Conservation (phyloP, 176 grass and related monocot genomes). For the Carex cristatella region DNA sequence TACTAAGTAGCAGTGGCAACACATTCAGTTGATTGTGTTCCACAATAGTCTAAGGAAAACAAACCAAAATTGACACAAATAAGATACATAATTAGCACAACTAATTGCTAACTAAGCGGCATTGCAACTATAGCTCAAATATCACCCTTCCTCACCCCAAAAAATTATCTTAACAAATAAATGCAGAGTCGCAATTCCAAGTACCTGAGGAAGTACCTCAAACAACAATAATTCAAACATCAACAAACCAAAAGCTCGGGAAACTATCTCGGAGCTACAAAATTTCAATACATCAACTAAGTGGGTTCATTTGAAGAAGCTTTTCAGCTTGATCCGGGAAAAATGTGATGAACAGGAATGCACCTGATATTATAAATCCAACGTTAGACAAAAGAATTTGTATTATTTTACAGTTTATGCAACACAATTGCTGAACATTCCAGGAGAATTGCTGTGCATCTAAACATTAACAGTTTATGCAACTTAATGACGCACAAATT, state of each 20-base stretch:
- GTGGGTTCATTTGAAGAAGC: slow-evolving; percentile 59
- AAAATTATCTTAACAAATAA: not conserved
- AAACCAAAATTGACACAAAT: not conserved
- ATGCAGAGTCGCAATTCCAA: not conserved
- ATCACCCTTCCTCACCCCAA: not conserved
- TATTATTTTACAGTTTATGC: not conserved
- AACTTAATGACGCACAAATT: not conserved
- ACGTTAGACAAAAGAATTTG: not conserved
- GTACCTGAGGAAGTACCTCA: slow-evolving; percentile 6
- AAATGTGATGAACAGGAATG: slow-evolving; percentile 75
- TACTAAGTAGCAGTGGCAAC: too few species aligned
- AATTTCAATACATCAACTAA: slow-evolving; percentile 34
- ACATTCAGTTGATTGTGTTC: too few species aligned
- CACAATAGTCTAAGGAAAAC: not conserved
- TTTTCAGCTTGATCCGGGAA: slow-evolving; percentile 94
- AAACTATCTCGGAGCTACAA: not conserved
- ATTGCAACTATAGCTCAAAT: not conserved
- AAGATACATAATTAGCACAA: not conserved
- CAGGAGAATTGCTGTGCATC: too few species aligned
- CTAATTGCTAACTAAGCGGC: not conserved
- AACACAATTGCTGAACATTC: not conserved
- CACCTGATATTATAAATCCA: slow-evolving; percentile 35
- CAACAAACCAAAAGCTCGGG: not conserved
- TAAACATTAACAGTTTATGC: not conserved
- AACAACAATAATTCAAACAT: slow-evolving; percentile 1